Percentiles rank a stretch among this genome's conserved stretches.
phyloP scores from a whole-genome alignment of 306 rosid genomes.

The Lathyrus tuberosus region DNA sequence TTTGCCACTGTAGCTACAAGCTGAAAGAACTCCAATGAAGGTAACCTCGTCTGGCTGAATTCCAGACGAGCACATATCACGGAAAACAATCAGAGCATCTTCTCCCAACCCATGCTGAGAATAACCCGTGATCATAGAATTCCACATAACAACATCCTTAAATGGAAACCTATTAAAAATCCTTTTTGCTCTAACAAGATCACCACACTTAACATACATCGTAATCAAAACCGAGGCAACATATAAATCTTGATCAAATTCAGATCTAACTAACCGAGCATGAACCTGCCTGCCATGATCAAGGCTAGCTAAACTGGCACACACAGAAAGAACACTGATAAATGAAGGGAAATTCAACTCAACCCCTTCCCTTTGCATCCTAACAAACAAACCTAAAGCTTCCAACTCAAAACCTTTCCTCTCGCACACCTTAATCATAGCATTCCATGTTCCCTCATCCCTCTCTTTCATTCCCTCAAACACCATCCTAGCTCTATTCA shows the following conservation, averaged over 20 bases:
- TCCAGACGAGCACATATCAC: conserved; percentile 55
- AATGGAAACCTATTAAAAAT: conserved; percentile 50
- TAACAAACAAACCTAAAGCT: conserved; percentile 50
- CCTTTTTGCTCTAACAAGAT: conserved; percentile 54
- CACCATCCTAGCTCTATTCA: conserved; percentile 42
- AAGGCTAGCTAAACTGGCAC: conserved; percentile 59
- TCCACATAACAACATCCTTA: conserved; percentile 69
- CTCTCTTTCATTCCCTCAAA: conserved; percentile 58
- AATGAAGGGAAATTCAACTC: conserved; percentile 51
- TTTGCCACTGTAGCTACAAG: conserved; percentile 63
- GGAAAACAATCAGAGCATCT: conserved; percentile 54
- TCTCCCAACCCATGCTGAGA: conserved; percentile 68
- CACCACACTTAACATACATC: conserved; percentile 65
- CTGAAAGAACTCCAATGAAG: conserved; percentile 69
- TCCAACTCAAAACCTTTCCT: conserved; percentile 56
- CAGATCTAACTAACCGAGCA: conserved; percentile 52
- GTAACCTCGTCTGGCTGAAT: conserved; percentile 57
- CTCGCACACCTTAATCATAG: conserved; percentile 59
- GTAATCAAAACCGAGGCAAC: conserved; percentile 61
- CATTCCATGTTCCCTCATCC: conserved; percentile 60
- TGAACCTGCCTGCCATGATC: conserved; percentile 60
- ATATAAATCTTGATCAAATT: conserved; percentile 51
- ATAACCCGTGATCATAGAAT: conserved; percentile 69
- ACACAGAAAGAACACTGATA: conserved; percentile 56
- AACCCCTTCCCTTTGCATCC: conserved; percentile 60